Base-by-base conservation (phyloP, 768 basidiomycete species). In the Grammothele lineata region DNA sequence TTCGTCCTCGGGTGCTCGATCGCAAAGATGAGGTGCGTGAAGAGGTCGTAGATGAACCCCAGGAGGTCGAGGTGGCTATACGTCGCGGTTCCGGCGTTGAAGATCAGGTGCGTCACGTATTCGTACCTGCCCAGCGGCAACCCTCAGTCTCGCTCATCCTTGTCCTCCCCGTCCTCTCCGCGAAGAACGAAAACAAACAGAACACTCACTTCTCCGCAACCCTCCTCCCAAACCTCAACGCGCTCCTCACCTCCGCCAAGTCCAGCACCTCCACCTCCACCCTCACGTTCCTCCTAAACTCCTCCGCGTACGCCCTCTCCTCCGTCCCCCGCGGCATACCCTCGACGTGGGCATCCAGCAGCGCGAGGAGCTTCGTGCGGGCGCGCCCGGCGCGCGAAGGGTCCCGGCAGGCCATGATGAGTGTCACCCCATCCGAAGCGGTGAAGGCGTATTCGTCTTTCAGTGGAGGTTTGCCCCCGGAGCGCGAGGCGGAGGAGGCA, bases 351-450 rank as follows among this genome's bases (percentile, higher is more conserved):
- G 65, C 57, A 56, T 91, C 85, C 25, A 88, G 66, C 34, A 75
- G 66, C 2, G 54, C 43, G 25, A 76, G 68, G 4, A 92, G 69
- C 41, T 77, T 69, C n/a, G 62, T 59, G 25, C 76, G 73, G 11
- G 90, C 87, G 12, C 58, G 71, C 50, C 81, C 76, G 2, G 84
- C 91, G 4, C 82, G 75, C 51, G 76, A 71, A 32, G 64, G 68
- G 53, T 72, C 87, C 43, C 91, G 75, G 61, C 91, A 92, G 0
- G 89, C 91, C 75, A 93, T 73, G 51, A 93, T 78, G 21, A 93
- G 68, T 0, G 85, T 90, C 38, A 90, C 57, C 5, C 81, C 81
- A 55, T 71, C 79, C 7, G 65, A 63, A 11, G 12, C 9, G 51
- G 50, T 45, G 22, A 55, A 51, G 7, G 15, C 18, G 12, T 21